Percentiles rank a stretch among this genome's conserved stretches.
Evolutionary conservation across 208 protist species (phyloP).

Genomic region (Acanthamoeba polyphaga): DNA sequence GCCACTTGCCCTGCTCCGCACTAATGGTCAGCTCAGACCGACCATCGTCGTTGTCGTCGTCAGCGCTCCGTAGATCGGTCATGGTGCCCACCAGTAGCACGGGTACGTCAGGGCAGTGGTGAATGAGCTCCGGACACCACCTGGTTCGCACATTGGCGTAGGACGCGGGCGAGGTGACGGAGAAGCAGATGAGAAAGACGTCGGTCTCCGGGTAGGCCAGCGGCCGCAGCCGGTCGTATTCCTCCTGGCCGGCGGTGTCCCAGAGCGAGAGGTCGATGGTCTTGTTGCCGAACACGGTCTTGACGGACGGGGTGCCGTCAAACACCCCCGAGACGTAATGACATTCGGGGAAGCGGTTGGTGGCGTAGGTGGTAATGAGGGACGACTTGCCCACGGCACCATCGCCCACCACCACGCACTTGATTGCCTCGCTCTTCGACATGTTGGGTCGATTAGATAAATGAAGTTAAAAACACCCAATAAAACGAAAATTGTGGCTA

Average conservation of each 20-base stretch:
- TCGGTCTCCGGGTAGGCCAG: not conserved
- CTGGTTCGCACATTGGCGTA: not conserved
- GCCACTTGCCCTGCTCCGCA: not conserved
- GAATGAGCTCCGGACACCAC: not conserved
- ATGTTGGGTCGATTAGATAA: no score
- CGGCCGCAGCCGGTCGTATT: not conserved
- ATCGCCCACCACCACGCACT: conserved; percentile 7
- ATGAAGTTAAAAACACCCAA: no score
- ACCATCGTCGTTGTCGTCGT: not conserved
- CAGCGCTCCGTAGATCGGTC: not conserved
- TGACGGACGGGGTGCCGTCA: not conserved
- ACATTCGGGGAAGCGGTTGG: not conserved
- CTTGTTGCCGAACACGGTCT: not conserved
- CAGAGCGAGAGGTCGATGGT: not conserved
- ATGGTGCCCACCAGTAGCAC: not conserved
- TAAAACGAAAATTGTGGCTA: no score
- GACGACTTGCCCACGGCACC: not conserved
- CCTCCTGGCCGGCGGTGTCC: not conserved
- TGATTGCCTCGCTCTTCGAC: not conserved
- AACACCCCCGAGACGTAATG: no score
- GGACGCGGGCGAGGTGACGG: not conserved
- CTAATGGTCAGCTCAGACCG: not conserved
- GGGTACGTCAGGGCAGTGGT: not conserved
- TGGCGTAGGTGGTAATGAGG: not conserved
- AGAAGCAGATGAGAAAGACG: conserved; percentile 32